Conservation (phyloP, 106 monocot species). For the Dactylorhiza incarnata region DNA sequence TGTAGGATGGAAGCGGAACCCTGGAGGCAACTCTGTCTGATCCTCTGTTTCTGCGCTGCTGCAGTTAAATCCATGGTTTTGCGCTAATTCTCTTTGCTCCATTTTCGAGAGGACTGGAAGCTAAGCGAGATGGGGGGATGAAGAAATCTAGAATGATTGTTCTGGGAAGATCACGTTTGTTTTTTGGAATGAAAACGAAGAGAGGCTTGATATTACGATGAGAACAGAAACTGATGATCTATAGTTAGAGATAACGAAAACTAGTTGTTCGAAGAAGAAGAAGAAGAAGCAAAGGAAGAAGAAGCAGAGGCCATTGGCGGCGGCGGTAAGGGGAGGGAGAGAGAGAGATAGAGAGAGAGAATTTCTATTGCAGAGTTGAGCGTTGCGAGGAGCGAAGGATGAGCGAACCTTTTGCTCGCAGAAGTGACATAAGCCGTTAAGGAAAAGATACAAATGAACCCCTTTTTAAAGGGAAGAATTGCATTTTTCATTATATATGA, state of each 20-base stretch:
- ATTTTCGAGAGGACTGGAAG: not conserved
- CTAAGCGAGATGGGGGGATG: not conserved
- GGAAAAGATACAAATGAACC: slow-evolving; percentile 10
- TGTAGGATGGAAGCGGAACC: slow-evolving; percentile 47
- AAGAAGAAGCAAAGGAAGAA: not conserved
- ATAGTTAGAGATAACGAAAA: not conserved
- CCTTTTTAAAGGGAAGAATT: not conserved
- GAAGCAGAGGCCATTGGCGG: slow-evolving; percentile 2
- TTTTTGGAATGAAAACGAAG: not conserved
- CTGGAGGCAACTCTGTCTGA: slow-evolving; percentile 29
- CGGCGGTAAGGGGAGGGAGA: not conserved
- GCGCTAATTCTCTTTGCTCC: not conserved
- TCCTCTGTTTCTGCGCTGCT: not conserved
- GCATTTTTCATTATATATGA: not conserved
- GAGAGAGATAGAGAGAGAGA: not conserved
- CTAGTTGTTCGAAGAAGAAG: not conserved
- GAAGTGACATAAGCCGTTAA: slow-evolving; percentile 4
- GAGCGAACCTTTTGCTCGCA: not conserved
- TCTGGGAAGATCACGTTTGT: not conserved
- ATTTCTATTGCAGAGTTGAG: not conserved
- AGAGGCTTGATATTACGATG: not conserved
- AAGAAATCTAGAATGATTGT: not conserved
- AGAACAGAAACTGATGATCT: not conserved
- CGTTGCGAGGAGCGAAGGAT: not conserved
- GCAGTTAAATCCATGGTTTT: not conserved